Evolutionary conservation across 306 rosid genomes (phyloP).

Genomic region (Trifolium dubium): DNA sequence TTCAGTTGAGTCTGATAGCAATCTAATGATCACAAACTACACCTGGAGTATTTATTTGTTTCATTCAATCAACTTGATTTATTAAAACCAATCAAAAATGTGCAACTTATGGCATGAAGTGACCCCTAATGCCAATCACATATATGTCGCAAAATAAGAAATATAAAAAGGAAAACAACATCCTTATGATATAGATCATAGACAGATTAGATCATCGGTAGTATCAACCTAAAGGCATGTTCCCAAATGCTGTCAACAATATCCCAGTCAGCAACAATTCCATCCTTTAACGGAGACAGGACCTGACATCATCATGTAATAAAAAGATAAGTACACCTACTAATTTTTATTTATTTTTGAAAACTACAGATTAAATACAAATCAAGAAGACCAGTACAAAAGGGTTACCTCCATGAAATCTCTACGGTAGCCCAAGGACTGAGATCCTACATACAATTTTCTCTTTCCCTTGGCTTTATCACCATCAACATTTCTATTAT

Average conservation of each 20-base stretch:
- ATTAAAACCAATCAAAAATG: conserved; percentile 1
- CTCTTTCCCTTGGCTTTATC: conserved; percentile 84
- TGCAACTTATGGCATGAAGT: conserved; percentile 8
- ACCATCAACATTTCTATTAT: conserved; percentile 57
- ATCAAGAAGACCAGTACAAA: conserved; percentile 23
- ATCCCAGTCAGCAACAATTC: conserved; percentile 95
- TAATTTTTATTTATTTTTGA: not conserved
- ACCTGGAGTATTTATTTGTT: conserved; percentile 7
- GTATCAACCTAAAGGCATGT: conserved; percentile 84
- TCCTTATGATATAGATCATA: conserved; percentile 3
- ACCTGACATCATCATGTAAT: conserved; percentile 59
- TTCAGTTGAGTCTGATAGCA: not conserved
- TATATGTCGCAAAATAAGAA: conserved; percentile 18
- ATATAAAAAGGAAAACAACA: not conserved
- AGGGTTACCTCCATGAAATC: conserved; percentile 86
- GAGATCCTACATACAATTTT: conserved; percentile 86
- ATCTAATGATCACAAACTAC: conserved; percentile 9
- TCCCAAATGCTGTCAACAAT: conserved; percentile 98
- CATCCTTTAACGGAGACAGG: conserved; percentile 81
- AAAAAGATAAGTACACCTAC: conserved; percentile 3
- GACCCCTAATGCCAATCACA: conserved; percentile 11
- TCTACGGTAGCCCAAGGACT: conserved; percentile 88
- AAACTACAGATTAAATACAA: conserved; percentile 11
- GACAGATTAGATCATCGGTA: conserved; percentile 21
- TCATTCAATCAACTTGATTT: conserved; percentile 9